phyloP scores from a whole-genome alignment of 257 asterid genomes.

The Solanum ahanhuiri region DNA sequence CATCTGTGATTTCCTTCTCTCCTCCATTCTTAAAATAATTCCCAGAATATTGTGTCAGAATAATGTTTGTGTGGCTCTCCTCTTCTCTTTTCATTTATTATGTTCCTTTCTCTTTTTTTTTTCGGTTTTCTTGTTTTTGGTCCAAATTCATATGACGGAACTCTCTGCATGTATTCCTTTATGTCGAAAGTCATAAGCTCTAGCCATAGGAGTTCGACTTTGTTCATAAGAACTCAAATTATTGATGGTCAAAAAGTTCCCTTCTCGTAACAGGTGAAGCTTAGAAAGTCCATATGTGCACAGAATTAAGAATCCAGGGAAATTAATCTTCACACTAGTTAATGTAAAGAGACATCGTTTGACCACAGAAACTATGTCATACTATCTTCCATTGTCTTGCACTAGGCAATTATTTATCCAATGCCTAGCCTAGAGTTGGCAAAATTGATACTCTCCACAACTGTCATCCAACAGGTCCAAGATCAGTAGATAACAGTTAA shows the following conservation, averaged over 20 bases:
- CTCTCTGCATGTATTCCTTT: background rate
- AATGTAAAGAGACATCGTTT: background rate
- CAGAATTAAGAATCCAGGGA: background rate
- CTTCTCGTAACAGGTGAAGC: background rate
- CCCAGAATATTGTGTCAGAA: background rate
- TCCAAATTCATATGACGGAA: background rate
- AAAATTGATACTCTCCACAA: background rate
- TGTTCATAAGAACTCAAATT: background rate
- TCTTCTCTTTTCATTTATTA: background rate
- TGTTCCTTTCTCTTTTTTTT: background rate
- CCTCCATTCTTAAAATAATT: background rate
- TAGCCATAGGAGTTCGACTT: background rate
- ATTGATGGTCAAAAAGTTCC: background rate
- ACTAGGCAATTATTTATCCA: background rate
- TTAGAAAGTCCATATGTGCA: background rate
- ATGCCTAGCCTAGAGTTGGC: background rate
- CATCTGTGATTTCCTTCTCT: background rate
- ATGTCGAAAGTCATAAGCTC: background rate
- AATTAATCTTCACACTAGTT: background rate
- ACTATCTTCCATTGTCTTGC: background rate
- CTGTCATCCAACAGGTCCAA: background rate
- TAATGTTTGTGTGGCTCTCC: background rate
- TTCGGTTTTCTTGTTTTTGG: background rate
- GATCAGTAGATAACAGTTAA: background rate
- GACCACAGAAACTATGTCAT: background rate